Percentiles rank a stretch among this genome's conserved stretches.
Evolutionary conservation across 1,284 basidiomycete species (phyloP).

Genomic region (Salmacisia buchloeana): DNA sequence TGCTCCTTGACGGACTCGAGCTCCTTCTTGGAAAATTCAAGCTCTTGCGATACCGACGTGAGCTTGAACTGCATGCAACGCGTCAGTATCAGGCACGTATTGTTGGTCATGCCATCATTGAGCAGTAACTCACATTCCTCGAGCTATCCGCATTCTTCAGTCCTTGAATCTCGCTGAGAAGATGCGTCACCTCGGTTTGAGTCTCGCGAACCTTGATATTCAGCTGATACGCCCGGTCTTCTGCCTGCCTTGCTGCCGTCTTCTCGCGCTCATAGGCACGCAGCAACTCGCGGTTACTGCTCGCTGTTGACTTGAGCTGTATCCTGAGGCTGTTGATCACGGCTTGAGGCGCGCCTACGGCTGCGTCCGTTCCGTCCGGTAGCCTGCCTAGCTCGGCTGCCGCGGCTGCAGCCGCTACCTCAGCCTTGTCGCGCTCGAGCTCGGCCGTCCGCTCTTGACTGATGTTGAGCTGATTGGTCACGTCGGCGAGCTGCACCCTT

Average conservation of each 20-base stretch:
- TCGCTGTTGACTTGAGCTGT: constrained; percentile 1
- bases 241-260: constrained; percentile 61
- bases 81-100: neutral
- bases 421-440: neutral
- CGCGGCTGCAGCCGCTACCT: constrained; percentile 1
- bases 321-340: constrained; percentile 1
- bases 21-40: constrained; percentile 67
- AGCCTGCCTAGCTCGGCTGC: constrained; percentile 4
- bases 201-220: constrained; percentile 25
- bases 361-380: neutral
- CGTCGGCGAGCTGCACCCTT: neutral
- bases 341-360: constrained; percentile 4
- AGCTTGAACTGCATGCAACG: constrained; percentile 63
- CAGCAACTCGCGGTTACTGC: constrained; percentile 13
- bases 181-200: constrained; percentile 32
- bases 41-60: constrained; percentile 71
- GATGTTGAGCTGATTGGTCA: neutral
- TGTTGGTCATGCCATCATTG: too few relatives aligned
- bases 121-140: constrained; percentile 20
- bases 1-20: constrained; percentile 57
- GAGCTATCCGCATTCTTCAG: constrained; percentile 34
- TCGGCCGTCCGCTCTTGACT: neutral
- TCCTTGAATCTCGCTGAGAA: constrained; percentile 34
- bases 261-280: constrained; percentile 70
- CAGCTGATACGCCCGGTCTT: constrained; percentile 65